Evolutionary conservation across 805 yeast genomes (phyloP).

Genomic region (Yarrowia osloensis): DNA sequence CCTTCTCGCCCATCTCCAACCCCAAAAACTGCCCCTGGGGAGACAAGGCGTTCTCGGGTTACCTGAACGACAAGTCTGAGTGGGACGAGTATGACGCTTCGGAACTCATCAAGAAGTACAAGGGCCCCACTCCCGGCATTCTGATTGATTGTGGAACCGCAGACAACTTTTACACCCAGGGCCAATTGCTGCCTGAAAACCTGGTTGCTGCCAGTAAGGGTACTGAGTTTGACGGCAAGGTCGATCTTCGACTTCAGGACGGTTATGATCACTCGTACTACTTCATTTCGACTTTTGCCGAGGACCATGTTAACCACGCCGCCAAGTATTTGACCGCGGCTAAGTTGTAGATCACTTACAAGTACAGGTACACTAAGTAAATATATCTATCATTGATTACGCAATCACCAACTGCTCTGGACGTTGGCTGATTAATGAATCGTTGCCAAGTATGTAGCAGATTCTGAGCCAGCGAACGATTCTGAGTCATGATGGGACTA

Average conservation of each 20-base stretch:
- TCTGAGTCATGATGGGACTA: no score
- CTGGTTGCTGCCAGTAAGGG: slow-evolving; percentile 62
- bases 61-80: slow-evolving; percentile 56
- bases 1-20: slow-evolving; percentile 87
- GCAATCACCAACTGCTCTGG: no score
- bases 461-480: no score
- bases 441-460: no score
- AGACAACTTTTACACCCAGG: slow-evolving; percentile 67
- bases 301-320: slow-evolving; percentile 83
- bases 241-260: slow-evolving; percentile 63
- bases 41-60: slow-evolving; percentile 73
- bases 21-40: slow-evolving; percentile 88
- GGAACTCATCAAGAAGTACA: slow-evolving; percentile 60
- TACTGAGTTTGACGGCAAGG: slow-evolving; percentile 58
- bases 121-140: slow-evolving; percentile 58
- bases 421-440: no score
- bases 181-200: slow-evolving; percentile 75
- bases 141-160: slow-evolving; percentile 80
- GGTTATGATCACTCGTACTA: slow-evolving; percentile 92
- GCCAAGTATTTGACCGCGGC: slow-evolving; percentile 56
- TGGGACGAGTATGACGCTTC: slow-evolving; percentile 90
- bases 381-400: not conserved
- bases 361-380: not conserved
- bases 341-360: not conserved
- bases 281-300: slow-evolving; percentile 76